Base-by-base conservation (phyloP, 1,284 basidiomycete species). In the Hemileccinum hortonii region DNA sequence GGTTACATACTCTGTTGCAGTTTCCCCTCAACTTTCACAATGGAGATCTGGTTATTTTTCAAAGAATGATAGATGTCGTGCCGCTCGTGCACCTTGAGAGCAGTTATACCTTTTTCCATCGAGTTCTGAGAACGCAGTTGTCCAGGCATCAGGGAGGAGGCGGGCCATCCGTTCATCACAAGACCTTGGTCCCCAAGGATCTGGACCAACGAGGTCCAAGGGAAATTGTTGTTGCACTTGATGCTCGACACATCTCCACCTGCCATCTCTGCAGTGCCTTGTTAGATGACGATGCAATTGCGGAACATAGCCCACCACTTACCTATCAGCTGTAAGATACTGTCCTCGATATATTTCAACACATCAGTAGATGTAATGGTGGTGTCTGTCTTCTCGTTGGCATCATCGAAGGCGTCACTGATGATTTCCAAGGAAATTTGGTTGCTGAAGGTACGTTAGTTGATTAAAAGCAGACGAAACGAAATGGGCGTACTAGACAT, bases 401-500 rank as follows among this genome's bases (percentile, higher is more conserved):
- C 12, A 12, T 42, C 35, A 18, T 39, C 10, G 6, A 55, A 55
- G 37, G 53, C 19, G 1, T 44, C 41, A 3, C 38, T 44, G 15
- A 55, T 26, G 1, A 49, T 24, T n/a, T 44, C 22, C 29, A 55
- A 37, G 29, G 38, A 55, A 15, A 43, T 32, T 22, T 43, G 22
- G 14, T 52, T 47, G 30, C 44, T 39, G 21, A 14, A 44, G 10
- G 9, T 5, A 6, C 5, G 18, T 42, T 19, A 44, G 26, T 44
- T 18, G 3, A 44, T 18, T 4, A 30, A 39, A 32, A 35, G n/a
- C n/a, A 19, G 24, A 30, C 12, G 4, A 24, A 41, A 22, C 12
- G 1, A 19, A 54, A 37, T 24, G 16, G 4, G 49, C 54, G 15
- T 49, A 53, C 51, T 55, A 55, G 21, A 53, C 35, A 15, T 55